Base-by-base conservation (phyloP, 768 basidiomycete species). In the Mycena floridula region DNA sequence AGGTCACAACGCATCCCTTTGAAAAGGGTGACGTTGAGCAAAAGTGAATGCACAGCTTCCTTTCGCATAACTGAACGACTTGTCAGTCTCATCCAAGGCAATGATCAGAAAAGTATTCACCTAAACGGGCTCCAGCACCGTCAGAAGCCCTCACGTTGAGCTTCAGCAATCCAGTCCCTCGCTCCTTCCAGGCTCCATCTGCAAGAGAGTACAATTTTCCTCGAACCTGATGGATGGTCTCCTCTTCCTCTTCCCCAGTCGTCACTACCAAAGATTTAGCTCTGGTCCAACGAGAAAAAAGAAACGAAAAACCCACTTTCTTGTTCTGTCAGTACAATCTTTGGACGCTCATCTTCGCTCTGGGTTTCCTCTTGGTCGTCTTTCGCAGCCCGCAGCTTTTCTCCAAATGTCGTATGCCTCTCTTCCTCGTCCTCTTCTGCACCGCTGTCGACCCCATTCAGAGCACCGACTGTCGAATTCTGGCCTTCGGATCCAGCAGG, bases 221-320 rank as follows among this genome's bases (percentile, higher is more conserved):
- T 45, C 88, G 77, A 15, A 83, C 81, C 64, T 85, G 83, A 60
- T 79, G 77, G 39, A 88, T 62, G 5, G 83, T 87, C 44, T 83
- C 76, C 54, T 90, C 88, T 18, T 87, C 85, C 59, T 90, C 88
- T 61, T 90, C 88, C 7, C 88, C 88, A 3, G 88, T 90, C 37
- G 72, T 60, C 27, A 85, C 85, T 87, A 38, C 25, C 18, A 38
- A 22, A 16, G n/a, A n/a, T n/a, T n/a, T n/a, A n/a, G n/a, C n/a
- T 13, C 21, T 18, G 16, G 18, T 37, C 11, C 18, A 45, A 22
- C 32, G 24, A 41, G 16, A 40, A 43, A 8, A 46, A 46, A 41
- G 18, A 43, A 25, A 12, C 24, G 26, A 16, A 36, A 24, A 1
- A 62, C 76, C 48, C 43, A 81, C 87, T 73, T 58, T 86, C 82